Evolutionary conservation across 2,329 filamentous ascomycete genomes (phyloP), one percentile per base, ranked within the genome.

Genomic region (Claviceps sp.): DNA sequence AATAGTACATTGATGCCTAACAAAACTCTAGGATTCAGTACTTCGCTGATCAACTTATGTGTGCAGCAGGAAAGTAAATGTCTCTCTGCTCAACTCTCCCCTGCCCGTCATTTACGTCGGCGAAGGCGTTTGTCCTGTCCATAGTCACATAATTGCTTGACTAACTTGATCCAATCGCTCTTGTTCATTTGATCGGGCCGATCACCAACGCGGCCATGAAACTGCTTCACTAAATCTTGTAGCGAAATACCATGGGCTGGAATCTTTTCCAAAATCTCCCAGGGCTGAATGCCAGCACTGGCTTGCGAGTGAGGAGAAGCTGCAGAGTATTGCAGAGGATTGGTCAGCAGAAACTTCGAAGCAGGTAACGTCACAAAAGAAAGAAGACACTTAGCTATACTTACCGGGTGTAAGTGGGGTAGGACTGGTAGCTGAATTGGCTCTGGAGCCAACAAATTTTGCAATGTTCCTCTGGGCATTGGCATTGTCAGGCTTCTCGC

Each of bases 401-500:
- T 65, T 66, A 72, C 71, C 65, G 55, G 63, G 56, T 58, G 67
- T 60, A 45, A 66, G 57, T 52, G 77, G 67, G 53, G 66, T 71
- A 60, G 80, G 84, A 60, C 82, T 87, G 34, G 72, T 79, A 7
- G 70, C 69, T 5, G 81, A 80, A 5, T 79, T 79, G 18, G 71
- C 73, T 50, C 66, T 71, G 30, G 71, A 66, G 38, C 68, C 70
- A 20, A 73, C 69, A 49, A 81, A 65, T 63, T 77, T 80, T 58
- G 80, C 78, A 65, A 77, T 78, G 64, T 76, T 80, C 64, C 74
- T 76, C 50, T 60, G 61, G 11, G 57, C 61, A 41, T 66, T 65
- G 4, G 67, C 67, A 4, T 74, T 75, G 56, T 84, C 81, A 1
- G 79, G 82, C 70, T 80, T 82, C 60, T 84, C 81, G 38, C 81